Evolutionary conservation across 257 asterid genomes (phyloP), one percentile per base, ranked within the genome.

Genomic region (Lycium barbarum): DNA sequence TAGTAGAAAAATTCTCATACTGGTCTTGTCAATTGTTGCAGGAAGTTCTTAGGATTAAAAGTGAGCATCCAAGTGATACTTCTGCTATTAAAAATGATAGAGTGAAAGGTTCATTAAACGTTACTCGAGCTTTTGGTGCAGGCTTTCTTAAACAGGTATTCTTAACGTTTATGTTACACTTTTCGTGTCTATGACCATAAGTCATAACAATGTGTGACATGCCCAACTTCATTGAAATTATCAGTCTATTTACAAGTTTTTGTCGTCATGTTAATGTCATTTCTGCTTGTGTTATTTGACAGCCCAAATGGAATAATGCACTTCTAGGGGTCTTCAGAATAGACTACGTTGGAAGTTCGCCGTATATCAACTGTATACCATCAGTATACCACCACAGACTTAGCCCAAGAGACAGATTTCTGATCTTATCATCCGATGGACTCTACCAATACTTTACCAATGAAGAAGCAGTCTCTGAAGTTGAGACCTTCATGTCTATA

Each of bases 281-380:
- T 22, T 57, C 74, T 12, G 62, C 35, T 61, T 87, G 18, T 80
- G 49, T 49, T 59, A 63, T 82, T 3, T 40, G 85, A 81, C 97
- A 96, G 99, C 99, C 98, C 1, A 97, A 93, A 85, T 95, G 97
- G 98, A 95, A 97, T 91, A 86, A 93, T 72, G 98, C 98, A 10
- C 97, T 95, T 40, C 90, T 97, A 13, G 94, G 92, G 90, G 90
- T 89, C 92, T 97, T 97, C 88, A 90, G 96, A 83, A 91, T 97
- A 49, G 94, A 97, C 83, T 97, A 97, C 15, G 57, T 93, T 15
- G 99, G 99, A 86, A 89, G 68, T 3, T 88, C 88, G 7, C 98
- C 99, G 0, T 97, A 97, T 90, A 91, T 97, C 74, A 91, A 90
- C 9, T 97, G 98, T 70, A 84, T 86, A 7, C 99, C 99, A 2